phyloP scores from a whole-genome alignment of 352 stramenopile genomes.

The Saprolegnia diclina region DNA sequence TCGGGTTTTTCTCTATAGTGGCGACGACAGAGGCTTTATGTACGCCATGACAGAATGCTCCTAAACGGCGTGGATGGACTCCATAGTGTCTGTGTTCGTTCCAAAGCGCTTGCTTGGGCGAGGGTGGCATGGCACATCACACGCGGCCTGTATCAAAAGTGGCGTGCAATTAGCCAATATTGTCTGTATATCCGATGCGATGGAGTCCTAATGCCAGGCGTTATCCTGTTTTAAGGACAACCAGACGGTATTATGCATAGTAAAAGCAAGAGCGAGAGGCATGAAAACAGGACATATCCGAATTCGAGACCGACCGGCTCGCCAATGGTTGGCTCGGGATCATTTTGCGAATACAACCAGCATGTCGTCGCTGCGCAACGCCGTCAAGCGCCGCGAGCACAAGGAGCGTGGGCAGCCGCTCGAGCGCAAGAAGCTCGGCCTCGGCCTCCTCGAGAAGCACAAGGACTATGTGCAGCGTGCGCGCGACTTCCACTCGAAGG shows the following conservation, averaged over 20 bases:
- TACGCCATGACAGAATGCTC: too few species aligned
- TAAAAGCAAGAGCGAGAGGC: neutral
- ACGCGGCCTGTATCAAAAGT: too few species aligned
- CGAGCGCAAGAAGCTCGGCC: conserved; percentile 84
- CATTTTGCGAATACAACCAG: conserved; percentile 11
- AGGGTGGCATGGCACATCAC: too few species aligned
- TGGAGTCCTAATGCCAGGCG: too few species aligned
- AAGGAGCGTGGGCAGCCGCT: conserved; percentile 96
- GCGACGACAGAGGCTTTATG: too few species aligned
- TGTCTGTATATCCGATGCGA: too few species aligned
- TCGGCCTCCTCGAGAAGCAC: conserved; percentile 97
- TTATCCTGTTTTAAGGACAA: too few species aligned
- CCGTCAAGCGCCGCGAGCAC: conserved; percentile 97
- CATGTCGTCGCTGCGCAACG: conserved; percentile 92
- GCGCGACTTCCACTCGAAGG: conserved; percentile 94
- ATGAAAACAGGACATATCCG: neutral
- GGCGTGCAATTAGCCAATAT: too few species aligned
- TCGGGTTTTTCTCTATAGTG: too few species aligned
- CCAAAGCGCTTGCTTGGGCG: too few species aligned
- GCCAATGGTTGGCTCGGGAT: conserved; percentile 21
- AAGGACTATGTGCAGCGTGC: conserved; percentile 97
- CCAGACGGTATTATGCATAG: neutral
- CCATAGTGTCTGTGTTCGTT: too few species aligned
- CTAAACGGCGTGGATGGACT: too few species aligned
- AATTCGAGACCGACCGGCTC: neutral